A percentile compares a stretch with the other conserved stretches of the same genome.
These are phyloP conservation scores for Incumbomyces lentus DNA, from an alignment of 2,329 filamentous ascomycete genomes.

Conservation along the genomic window DNA sequence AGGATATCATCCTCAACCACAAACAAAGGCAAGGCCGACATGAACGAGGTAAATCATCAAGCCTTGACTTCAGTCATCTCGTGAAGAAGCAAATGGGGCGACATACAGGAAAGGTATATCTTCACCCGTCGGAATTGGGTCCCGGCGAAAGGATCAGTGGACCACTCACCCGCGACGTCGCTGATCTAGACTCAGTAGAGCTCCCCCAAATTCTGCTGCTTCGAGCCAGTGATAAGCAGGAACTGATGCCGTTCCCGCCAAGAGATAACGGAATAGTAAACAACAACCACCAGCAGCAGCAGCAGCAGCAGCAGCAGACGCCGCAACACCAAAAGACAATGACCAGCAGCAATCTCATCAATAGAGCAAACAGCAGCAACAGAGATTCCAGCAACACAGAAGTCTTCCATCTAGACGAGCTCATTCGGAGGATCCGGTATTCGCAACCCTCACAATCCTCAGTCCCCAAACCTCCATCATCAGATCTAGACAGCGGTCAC, in stretches of 20 bases:
- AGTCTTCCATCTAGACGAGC: conserved; percentile 1
- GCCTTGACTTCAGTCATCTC: background rate
- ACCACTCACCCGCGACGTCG: background rate
- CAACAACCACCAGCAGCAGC: too few relatives aligned
- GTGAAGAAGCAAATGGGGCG: background rate
- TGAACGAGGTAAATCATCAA: background rate
- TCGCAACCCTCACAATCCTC: background rate
- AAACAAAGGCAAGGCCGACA: background rate
- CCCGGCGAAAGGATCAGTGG: background rate
- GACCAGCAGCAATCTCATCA: background rate
- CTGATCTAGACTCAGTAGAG: background rate
- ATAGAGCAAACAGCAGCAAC: background rate
- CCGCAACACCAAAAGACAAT: background rate
- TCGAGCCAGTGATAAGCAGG: conserved; percentile 3
- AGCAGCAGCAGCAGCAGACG: too few relatives aligned
- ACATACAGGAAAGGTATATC: background rate
- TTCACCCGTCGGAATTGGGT: background rate
- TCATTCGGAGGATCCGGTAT: conserved; percentile 4
- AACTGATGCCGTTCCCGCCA: conserved; percentile 3
- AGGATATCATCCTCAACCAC: conserved; percentile 16
- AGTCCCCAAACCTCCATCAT: background rate
- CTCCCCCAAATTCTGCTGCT: conserved; percentile 2
- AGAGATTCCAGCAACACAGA: background rate
- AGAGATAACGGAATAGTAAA: too few relatives aligned
- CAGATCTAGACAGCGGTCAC: background rate